Conservation (phyloP, 768 basidiomycete species). For the Daedalea quercina region DNA sequence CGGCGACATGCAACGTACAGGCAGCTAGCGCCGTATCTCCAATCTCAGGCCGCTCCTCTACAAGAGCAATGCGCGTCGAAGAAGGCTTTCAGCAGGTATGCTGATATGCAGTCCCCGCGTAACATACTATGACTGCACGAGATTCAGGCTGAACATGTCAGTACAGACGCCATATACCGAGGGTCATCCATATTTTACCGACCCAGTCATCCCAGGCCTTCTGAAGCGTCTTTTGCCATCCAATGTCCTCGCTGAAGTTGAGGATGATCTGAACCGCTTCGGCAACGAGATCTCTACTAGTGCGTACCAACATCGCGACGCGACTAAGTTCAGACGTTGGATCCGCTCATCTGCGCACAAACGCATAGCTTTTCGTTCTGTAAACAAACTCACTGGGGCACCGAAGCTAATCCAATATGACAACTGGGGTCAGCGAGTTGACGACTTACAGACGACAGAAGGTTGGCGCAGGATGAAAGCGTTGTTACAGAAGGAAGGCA, state of each 20-base stretch:
- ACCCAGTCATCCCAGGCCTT: slow-evolving; percentile 55
- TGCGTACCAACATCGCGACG: slow-evolving; percentile 19
- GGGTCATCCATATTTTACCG: slow-evolving; percentile 53
- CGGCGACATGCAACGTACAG: background rate
- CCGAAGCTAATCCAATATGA: slow-evolving; percentile 63
- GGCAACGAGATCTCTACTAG: slow-evolving; percentile 50
- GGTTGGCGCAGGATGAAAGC: slow-evolving; percentile 68
- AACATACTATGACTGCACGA: background rate
- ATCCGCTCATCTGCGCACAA: background rate
- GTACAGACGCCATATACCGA: slow-evolving; percentile 48
- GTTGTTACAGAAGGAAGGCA: slow-evolving; percentile 53
- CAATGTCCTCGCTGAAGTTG: slow-evolving; percentile 40
- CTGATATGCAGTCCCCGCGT: background rate
- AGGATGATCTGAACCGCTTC: slow-evolving; percentile 52
- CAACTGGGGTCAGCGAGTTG: slow-evolving; percentile 64
- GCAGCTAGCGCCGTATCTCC: no score
- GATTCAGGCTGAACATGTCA: background rate
- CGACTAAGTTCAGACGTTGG: background rate
- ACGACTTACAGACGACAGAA: slow-evolving; percentile 62
- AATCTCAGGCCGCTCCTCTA: no score
- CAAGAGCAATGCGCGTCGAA: slow-evolving; percentile 66
- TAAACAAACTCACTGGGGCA: slow-evolving; percentile 36
- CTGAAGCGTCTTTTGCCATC: slow-evolving; percentile 50
- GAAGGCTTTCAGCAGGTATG: slow-evolving; percentile 59
- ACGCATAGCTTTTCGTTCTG: slow-evolving; percentile 43